Evolutionary conservation across 306 rosid species (phyloP), one percentile per base, ranked within the genome.

Genomic region (Sechiopsis laciniata): DNA sequence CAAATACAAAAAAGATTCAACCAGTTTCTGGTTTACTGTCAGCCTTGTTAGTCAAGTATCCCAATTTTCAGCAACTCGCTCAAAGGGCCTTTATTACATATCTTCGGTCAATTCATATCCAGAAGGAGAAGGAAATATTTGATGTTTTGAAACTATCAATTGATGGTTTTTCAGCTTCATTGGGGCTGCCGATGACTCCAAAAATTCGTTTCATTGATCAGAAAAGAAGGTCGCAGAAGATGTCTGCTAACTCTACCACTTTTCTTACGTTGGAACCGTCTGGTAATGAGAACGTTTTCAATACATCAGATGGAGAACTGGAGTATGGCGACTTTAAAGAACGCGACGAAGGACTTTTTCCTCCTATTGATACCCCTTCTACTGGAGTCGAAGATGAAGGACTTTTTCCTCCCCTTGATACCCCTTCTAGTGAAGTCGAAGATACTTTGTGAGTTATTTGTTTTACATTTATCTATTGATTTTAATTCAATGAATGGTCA

Each of bases 101-200:
- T 75, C 68, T 94, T 77, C 85, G 83, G 80, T 94, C 98, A 74
- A 79, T 90, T 74, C 79, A 85, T 45, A 75, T 86, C 29, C 95
- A 87, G 72, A 89, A 88, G 86, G 95, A 94, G 75, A 94, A 77
- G 80, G 98, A 94, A 77, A 83, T 94, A 46, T 94, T 91, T 78
- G 97, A 94, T 81, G 85, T 86, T 74, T 80, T 46, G 76, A 89
- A 91, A 76, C 84, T 94, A 63, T 89, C 92, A 6, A 74, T 94
- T 73, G 90, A 90, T 24, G 81, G 85, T 26, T 90, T 80, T 84
- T 83, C 97, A 24, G 95, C 92, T 45, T 90, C 98, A 35, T 70
- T 94, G 78, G 98, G 98, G 62, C 83, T 94, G 53, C 90, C 97
- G 48, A 86, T 89, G 87, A 89, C 92, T 64, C 97, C 96, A 35